Evolutionary conservation across 352 stramenopile species (phyloP), one percentile per base, ranked within the genome.

Genomic region (Phytopythium delawarense): DNA sequence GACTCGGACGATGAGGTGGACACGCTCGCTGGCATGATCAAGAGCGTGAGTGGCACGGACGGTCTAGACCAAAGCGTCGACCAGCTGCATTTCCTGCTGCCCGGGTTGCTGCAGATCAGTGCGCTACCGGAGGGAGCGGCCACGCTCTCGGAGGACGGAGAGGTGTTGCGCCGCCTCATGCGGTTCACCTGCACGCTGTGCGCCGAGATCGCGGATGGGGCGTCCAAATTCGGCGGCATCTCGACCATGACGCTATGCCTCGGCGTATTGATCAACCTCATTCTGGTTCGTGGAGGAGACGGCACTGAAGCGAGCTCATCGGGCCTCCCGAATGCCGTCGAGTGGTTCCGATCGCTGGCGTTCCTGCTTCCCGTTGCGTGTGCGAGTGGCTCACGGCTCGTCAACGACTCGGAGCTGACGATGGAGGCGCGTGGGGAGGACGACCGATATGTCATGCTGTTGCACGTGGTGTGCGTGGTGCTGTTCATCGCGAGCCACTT

Each of bases 341-440:
- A 93, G 56, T 93, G 84, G 84, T 88, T 84, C 34, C 78, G 81
- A 21, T 79, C 84, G 37, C 61, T 93, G 45, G 78, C 73, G 32
- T 93, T 93, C 23, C 64, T 93, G 16, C 52, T 95, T n/a, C 86
- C 84, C 2, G 70, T 93, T 13, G 84, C 74, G 9, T 95, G 84
- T 69, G 77, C 81, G 8, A 90, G 77, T 42, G 79, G 80, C 44
- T 76, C 69, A 2, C 69, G 72, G 20, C 66, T 93, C 45, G 72
- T 76, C 63, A 59, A 50, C 6, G 72, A 93, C 51, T 62, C 74
- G n/a, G 61, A 73, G 20, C 60, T 90, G 13, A 74, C 66, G 20
- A 58, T 68, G 21, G 75, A 88, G 64, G 73, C 69, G 57, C 76
- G 80, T 7, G 80, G 81, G 32, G 82, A 92, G 65, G 86, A 94